phyloP scores from a whole-genome alignment of 192 early-diverging fungal genomes.

The Glomus cerebriforme region DNA sequence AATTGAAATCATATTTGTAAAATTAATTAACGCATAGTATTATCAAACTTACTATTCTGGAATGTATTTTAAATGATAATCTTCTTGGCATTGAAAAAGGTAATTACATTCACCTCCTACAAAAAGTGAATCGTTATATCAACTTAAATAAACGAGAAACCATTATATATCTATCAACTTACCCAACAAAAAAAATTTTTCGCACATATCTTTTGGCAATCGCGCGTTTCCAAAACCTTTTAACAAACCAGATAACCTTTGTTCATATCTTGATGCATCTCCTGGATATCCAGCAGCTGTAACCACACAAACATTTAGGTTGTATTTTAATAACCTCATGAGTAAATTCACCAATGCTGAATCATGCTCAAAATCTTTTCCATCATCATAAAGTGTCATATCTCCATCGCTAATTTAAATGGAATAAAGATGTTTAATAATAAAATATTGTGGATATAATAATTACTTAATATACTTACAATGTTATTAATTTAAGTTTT shows the following conservation, averaged over 20 bases:
- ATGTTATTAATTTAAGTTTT: conserved; percentile 77
- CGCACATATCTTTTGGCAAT: conserved; percentile 51
- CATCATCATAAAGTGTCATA: conserved; percentile 92
- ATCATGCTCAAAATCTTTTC: conserved; percentile 75
- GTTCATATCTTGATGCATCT: conserved; percentile 73
- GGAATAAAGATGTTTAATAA: not conserved
- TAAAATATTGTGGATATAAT: not conserved
- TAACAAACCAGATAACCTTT: conserved; percentile 74
- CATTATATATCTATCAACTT: not conserved
- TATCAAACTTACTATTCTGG: conserved; percentile 51
- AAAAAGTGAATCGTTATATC: not conserved
- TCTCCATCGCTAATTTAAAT: conserved; percentile 75
- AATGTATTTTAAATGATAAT: conserved; percentile 67
- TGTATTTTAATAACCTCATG: conserved; percentile 64
- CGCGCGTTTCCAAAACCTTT: conserved; percentile 54
- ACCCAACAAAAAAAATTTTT: conserved; percentile 79
- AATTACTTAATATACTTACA: conserved; percentile 46
- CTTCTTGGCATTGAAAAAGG: conserved; percentile 71
- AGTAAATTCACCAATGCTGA: conserved; percentile 67
- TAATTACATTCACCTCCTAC: conserved; percentile 89
- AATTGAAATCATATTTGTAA: not conserved
- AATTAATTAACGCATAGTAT: too few relatives aligned
- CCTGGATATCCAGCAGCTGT: conserved; percentile 88
- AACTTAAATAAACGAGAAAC: not conserved
- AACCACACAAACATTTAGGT: conserved; percentile 80